Conservation (phyloP, 2,329 filamentous ascomycete genomes). For the Trichoderma brevicompactum region DNA sequence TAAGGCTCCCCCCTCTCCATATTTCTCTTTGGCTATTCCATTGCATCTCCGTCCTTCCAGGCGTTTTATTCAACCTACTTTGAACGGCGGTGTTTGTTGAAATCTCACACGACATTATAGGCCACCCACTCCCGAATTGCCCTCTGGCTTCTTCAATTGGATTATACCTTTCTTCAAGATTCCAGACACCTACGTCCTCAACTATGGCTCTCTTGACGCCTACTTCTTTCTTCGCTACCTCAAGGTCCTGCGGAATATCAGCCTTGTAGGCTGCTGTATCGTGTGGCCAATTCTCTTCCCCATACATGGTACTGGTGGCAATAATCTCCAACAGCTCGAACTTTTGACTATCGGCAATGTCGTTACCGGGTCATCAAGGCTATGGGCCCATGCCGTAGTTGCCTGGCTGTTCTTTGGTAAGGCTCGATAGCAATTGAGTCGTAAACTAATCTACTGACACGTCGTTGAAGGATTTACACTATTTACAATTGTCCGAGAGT, state of each 20-base stretch:
- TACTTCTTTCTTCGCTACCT: slow-evolving; percentile 83
- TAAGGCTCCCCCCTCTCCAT: slow-evolving; percentile 32
- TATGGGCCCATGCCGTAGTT: slow-evolving; percentile 81
- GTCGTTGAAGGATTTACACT: slow-evolving; percentile 73
- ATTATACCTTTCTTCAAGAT: slow-evolving; percentile 67
- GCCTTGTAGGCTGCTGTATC: slow-evolving; percentile 79
- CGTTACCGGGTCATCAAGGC: slow-evolving; percentile 60
- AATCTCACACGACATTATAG: slow-evolving; percentile 39
- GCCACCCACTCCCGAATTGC: slow-evolving; percentile 62
- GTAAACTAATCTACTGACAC: neutral
- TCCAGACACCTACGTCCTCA: slow-evolving; percentile 78
- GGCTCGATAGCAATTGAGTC: neutral
- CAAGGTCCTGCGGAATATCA: slow-evolving; percentile 75
- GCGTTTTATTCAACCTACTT: too few relatives aligned
- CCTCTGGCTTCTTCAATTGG: slow-evolving; percentile 69
- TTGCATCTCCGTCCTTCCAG: neutral
- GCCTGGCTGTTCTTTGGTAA: slow-evolving; percentile 74
- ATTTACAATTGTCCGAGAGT: slow-evolving; percentile 84
- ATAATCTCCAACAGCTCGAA: slow-evolving; percentile 68
- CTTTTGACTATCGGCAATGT: slow-evolving; percentile 81
- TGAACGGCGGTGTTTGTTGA: too few relatives aligned
- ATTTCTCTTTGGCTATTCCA: neutral
- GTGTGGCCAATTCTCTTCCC: slow-evolving; percentile 88
- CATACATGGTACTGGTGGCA: slow-evolving; percentile 82
- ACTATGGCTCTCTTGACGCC: slow-evolving; percentile 89